These are phyloP conservation scores for Colletotrichum filicis DNA, from an alignment of 2,329 filamentous ascomycete species.

Conservation along the genomic window DNA sequence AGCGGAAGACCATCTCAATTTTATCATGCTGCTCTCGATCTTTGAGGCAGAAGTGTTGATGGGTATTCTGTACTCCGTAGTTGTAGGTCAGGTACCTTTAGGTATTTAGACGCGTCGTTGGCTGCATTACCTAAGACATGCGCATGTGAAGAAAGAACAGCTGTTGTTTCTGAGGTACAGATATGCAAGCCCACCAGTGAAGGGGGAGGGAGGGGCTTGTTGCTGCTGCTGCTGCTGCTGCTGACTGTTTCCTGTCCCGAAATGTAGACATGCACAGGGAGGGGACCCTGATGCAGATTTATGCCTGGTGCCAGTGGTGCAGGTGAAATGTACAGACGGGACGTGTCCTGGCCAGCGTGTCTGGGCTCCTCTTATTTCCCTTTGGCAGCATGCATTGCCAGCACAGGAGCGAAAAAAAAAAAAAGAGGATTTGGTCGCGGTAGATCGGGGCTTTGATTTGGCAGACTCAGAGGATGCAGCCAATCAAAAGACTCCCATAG, in stretches of 20 bases:
- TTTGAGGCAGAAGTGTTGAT: neutral
- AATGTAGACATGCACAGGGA: constrained; percentile 2
- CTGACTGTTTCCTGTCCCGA: neutral
- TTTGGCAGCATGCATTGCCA: neutral
- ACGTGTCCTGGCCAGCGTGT: constrained; percentile 12
- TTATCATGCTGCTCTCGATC: neutral
- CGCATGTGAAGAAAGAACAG: constrained; percentile 5
- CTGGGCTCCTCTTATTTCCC: constrained; percentile 17
- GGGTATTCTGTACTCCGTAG: neutral
- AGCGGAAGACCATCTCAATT: neutral
- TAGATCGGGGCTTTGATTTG: constrained; percentile 23
- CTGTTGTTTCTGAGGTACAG: neutral
- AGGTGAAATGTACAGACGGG: neutral
- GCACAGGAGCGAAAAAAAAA: neutral
- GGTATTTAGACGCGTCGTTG: neutral
- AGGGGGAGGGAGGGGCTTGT: neutral
- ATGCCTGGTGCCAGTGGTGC: neutral
- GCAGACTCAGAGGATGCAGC: constrained; percentile 5
- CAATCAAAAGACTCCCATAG: constrained; percentile 33
- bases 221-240: too few species aligned
- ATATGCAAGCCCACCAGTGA: neutral
- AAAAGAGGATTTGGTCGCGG: neutral
- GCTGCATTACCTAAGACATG: neutral
- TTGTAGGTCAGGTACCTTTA: neutral
- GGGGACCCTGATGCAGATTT: constrained; percentile 7